Evolutionary conservation across 805 yeast genomes (phyloP).

Genomic region (Sugiyamaella floridensis): DNA sequence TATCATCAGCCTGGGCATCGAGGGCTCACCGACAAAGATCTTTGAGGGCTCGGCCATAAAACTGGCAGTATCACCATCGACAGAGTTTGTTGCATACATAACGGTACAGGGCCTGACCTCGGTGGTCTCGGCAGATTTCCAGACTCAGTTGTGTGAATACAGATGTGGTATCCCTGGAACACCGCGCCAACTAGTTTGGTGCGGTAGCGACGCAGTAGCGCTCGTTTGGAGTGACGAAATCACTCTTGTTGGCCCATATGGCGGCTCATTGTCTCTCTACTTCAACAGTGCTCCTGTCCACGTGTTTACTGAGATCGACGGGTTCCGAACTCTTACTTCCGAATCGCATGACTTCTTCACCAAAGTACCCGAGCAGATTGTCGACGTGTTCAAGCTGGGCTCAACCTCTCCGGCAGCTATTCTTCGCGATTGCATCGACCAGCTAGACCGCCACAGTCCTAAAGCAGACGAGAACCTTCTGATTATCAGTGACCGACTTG

Average conservation of each 20-base stretch:
- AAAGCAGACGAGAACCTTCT: slow-evolving; percentile 72
- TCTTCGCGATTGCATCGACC: slow-evolving; percentile 67
- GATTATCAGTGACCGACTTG: slow-evolving; percentile 42
- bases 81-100: slow-evolving; percentile 48
- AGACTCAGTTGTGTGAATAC: slow-evolving; percentile 39
- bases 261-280: slow-evolving; percentile 29
- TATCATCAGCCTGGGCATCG: background rate
- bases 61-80: slow-evolving; percentile 46
- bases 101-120: slow-evolving; percentile 39
- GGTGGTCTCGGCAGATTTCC: slow-evolving; percentile 45
- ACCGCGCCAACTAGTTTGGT: slow-evolving; percentile 62
- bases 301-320: slow-evolving; percentile 53
- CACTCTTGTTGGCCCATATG: slow-evolving; percentile 64
- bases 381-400: slow-evolving; percentile 70
- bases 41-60: background rate
- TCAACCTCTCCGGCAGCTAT: slow-evolving; percentile 79
- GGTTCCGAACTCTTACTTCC: slow-evolving; percentile 57
- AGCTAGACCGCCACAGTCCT: slow-evolving; percentile 61
- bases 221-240: slow-evolving; percentile 54
- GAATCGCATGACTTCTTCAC: slow-evolving; percentile 54
- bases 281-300: slow-evolving; percentile 32
- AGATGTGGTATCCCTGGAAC: slow-evolving; percentile 30
- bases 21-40: background rate
- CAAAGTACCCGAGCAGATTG: slow-evolving; percentile 51
- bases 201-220: slow-evolving; percentile 77